Evolutionary conservation across 805 yeast genomes (phyloP), one percentile per base, ranked within the genome.

Genomic region (Alloascoidea hylecoeti): DNA sequence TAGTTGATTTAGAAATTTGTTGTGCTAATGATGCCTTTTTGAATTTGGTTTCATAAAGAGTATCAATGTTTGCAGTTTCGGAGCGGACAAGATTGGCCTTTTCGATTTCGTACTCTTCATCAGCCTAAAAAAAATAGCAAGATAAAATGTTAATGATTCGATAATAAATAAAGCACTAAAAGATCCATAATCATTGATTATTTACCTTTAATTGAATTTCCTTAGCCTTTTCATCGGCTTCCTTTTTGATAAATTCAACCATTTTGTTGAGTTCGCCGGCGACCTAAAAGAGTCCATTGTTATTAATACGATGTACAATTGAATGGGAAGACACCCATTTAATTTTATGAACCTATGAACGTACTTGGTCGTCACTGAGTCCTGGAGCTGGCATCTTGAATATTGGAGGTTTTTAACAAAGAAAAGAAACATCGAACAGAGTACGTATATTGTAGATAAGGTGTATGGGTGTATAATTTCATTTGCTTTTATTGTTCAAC

Each of bases 171-270:
- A n/a, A n/a, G n/a, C n/a, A n/a, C n/a, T n/a, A n/a, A n/a, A n/a
- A n/a, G n/a, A n/a, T n/a, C n/a, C n/a, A n/a, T n/a, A n/a, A n/a
- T n/a, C n/a, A n/a, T n/a, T n/a, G n/a, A n/a, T 4, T 5, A 46
- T 60, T 15, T 39, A 59, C 64, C 68, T 92, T 94, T 52, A 92
- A 69, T 57, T 72, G 78, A 55, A 92, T 86, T 63, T 92, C 99
- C 59, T 83, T 84, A 48, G 97, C 96, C 66, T 92, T 92, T 61
- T 92, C 99, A 53, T 88, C 94, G 32, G 99, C 99, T 66, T 92
- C 99, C 73, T 89, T 92, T 65, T 81, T 84, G 72, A 92, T 92
- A 77, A 92, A 92, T 56, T 94, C 88, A 58, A 89, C 95, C 96
- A 92, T 92, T 70, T 92, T 92, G 59, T 78, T 78, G 61, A 92